Evolutionary conservation across 768 basidiomycete species (phyloP), one percentile per base, ranked within the genome.

Genomic region (Porphyrellus cyaneotinctus): DNA sequence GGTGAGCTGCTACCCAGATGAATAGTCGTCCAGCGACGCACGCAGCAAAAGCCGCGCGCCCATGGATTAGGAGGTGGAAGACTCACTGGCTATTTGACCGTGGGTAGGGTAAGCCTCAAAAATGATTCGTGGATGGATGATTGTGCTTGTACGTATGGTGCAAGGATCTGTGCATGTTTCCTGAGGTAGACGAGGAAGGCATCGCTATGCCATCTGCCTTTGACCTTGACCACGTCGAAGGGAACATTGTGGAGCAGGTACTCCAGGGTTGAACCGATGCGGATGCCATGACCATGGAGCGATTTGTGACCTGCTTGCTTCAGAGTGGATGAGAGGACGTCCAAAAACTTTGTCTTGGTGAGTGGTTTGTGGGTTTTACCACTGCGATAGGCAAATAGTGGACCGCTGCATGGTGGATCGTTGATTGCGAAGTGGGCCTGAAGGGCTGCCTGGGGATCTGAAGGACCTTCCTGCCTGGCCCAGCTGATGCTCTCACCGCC

Each of bases 121-220:
- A 31, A 31, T 6, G 30, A 31, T 31, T 31, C 30, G 12, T 31
- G 30, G 30, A 31, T 6, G 30, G 30, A 31, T 12, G 30, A 31
- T 31, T 31, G 30, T 3, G 43, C 59, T 28, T 70, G 66, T n/a
- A 72, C 59, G 59, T 68, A 70, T 0, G 65, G 66, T 0, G 64
- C 68, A 30, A 71, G 55, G 38, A 71, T 64, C n/a, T 60, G 51
- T 0, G 63, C 58, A 44, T 72, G 67, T 13, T 63, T 49, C 4
- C 58, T 49, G 1, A 71, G 63, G 49, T 72, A 72, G 0, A 58
- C 3, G 0, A 56, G 23, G 49, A 72, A 75, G 2, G 69, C 62
- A 9, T 75, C 63, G 38, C 72, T 70, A 0, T 56, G 51, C 76
- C 74, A 77, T 0, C 66, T 15, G 2, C 41, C 41, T 4, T 42